Percentiles rank a stretch among this genome's conserved stretches.
Conservation (phyloP, 106 monocot genomes). For the Apostasia shenzhenica region DNA sequence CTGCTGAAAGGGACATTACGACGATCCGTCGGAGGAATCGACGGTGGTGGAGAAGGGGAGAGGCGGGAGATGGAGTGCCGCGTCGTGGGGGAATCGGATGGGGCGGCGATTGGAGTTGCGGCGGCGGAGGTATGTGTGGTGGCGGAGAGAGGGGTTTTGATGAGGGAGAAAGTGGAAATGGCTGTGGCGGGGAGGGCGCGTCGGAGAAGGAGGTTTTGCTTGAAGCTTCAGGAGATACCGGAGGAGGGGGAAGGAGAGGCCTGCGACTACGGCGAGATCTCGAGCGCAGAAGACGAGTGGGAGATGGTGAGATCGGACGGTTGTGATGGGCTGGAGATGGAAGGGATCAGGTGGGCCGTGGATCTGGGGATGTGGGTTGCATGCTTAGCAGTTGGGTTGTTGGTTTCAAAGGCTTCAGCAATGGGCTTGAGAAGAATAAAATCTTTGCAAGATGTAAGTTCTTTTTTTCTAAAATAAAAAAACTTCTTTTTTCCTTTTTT, state of each 20-base stretch:
- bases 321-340: conserved; percentile 17
- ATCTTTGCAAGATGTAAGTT: neutral
- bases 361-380: conserved; percentile 42
- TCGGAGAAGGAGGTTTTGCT: conserved; percentile 14
- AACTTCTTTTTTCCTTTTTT: too few species aligned
- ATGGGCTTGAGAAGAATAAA: conserved; percentile 3
- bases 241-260: conserved; percentile 28
- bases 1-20: conserved; percentile 45
- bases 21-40: conserved; percentile 20
- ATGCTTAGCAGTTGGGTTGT: conserved; percentile 34
- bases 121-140: conserved; percentile 24
- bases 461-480: too few species aligned
- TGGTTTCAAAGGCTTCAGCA: conserved; percentile 26
- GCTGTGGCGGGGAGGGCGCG: conserved; percentile 1
- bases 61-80: conserved; percentile 38
- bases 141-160: conserved; percentile 19
- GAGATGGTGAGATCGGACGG: conserved; percentile 4
- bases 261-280: conserved; percentile 3
- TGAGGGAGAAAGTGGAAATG: conserved; percentile 18
- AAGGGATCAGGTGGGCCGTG: conserved; percentile 31
- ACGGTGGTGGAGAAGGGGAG: conserved; percentile 15
- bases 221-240: conserved; percentile 36
- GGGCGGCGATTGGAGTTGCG: conserved; percentile 4
- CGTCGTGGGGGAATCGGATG: conserved; percentile 10
- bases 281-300: conserved; percentile 8